Percentiles rank a stretch among this genome's conserved stretches.
These are phyloP conservation scores for Aspergillus viridinutans DNA, from an alignment of 2,329 filamentous ascomycete genomes.

Conservation along the genomic window DNA sequence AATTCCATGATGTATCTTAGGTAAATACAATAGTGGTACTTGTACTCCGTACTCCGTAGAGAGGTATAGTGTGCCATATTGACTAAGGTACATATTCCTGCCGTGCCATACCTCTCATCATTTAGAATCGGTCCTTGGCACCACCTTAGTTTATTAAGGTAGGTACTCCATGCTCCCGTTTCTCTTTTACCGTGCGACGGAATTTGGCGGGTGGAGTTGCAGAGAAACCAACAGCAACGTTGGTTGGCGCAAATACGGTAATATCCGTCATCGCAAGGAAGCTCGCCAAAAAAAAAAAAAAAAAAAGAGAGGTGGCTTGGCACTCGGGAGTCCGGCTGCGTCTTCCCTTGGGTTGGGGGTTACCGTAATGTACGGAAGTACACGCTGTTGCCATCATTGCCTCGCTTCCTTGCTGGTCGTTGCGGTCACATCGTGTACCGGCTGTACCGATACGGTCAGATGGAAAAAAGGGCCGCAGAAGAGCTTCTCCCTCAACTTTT, in stretches of 20 bases:
- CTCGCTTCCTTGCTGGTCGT: slow-evolving; percentile 9
- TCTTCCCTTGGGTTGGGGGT: slow-evolving; percentile 17
- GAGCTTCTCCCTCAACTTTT: slow-evolving; percentile 26
- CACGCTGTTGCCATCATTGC: slow-evolving; percentile 6
- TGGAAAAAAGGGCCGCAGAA: slow-evolving; percentile 30
- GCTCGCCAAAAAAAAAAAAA: background rate
- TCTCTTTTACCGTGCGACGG: slow-evolving; percentile 13
- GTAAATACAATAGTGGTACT: background rate
- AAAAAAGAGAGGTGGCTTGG: background rate
- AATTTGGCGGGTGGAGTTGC: slow-evolving; percentile 11
- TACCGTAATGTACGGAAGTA: slow-evolving; percentile 20
- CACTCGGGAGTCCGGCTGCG: slow-evolving; percentile 22
- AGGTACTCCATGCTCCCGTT: background rate
- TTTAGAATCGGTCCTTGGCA: background rate
- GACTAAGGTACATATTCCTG: background rate
- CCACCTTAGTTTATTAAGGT: background rate
- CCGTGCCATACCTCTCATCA: background rate
- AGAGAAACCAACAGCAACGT: background rate
- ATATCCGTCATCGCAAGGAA: background rate
- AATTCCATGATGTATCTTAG: background rate
- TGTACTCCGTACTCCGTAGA: background rate
- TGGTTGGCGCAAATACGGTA: background rate
- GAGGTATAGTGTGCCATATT: background rate
- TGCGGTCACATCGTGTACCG: slow-evolving; percentile 27
- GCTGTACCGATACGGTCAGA: slow-evolving; percentile 30